Conservation (phyloP, 2,329 filamentous ascomycete genomes). For the Trichoderma polysporum region DNA sequence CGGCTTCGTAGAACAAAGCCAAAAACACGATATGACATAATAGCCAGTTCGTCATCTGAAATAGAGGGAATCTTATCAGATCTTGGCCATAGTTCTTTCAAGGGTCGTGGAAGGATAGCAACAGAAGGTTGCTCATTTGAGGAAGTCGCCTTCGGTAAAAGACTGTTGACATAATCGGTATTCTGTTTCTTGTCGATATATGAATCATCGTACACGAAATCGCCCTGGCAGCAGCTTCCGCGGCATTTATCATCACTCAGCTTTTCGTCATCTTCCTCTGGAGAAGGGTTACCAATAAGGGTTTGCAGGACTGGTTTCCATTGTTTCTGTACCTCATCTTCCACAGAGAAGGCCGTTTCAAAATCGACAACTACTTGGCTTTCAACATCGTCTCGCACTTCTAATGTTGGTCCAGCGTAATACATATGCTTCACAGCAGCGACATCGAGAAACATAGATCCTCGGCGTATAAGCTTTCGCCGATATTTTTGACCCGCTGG, state of each 20-base stretch:
- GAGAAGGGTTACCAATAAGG: neutral
- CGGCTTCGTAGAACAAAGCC: slow-evolving; percentile 35
- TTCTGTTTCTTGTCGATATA: slow-evolving; percentile 9
- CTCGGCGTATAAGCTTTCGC: slow-evolving; percentile 25
- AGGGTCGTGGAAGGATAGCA: neutral
- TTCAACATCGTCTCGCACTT: slow-evolving; percentile 16
- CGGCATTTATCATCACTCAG: no score
- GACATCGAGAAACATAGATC: slow-evolving; percentile 26
- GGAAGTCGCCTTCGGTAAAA: neutral
- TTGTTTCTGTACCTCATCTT: neutral
- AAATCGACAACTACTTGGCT: slow-evolving; percentile 20
- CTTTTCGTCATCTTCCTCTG: no score
- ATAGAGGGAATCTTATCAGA: neutral
- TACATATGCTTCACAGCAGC: slow-evolving; percentile 29
- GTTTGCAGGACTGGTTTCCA: neutral
- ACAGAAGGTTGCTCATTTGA: neutral
- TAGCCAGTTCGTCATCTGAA: slow-evolving; percentile 29
- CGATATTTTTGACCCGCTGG: neutral
- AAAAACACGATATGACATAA: slow-evolving; percentile 37
- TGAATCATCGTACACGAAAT: neutral
- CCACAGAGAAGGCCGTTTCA: slow-evolving; percentile 2
- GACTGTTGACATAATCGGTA: slow-evolving; percentile 1
- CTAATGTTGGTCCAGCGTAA: slow-evolving; percentile 22
- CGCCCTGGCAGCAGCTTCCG: neutral
- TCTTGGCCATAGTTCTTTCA: slow-evolving; percentile 1